phyloP scores from a whole-genome alignment of 345 rosid species.

The Trapa bicornis region DNA sequence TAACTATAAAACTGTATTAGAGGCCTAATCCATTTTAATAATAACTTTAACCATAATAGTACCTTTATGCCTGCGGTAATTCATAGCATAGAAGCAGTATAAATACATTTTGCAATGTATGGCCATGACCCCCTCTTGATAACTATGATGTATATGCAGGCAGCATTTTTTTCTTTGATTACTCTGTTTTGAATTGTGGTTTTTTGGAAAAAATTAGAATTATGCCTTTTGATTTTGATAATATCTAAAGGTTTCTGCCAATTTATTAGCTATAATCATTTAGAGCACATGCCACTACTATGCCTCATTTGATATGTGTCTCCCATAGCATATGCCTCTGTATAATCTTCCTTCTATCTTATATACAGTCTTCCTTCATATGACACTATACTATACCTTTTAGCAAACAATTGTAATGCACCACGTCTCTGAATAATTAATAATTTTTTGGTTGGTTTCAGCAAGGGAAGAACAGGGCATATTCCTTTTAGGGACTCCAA shows the following conservation, averaged over 20 bases:
- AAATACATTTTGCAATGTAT: background rate
- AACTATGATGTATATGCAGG: background rate
- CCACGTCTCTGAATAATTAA: background rate
- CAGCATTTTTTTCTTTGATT: background rate
- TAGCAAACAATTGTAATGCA: background rate
- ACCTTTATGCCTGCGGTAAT: background rate
- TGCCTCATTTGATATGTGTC: background rate
- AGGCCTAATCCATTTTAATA: background rate
- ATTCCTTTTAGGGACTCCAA: constrained; percentile 91
- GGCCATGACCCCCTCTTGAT: background rate
- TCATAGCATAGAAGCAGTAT: too few species aligned
- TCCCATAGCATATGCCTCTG: background rate
- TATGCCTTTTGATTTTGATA: background rate
- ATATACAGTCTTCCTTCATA: background rate
- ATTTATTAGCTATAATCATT: background rate
- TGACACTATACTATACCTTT: background rate
- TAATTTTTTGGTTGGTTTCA: constrained; percentile 25
- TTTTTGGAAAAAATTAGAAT: too few species aligned
- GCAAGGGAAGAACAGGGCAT: constrained; percentile 89
- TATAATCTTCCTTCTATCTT: background rate
- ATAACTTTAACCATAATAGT: background rate
- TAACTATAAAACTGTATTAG: background rate
- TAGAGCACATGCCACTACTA: background rate
- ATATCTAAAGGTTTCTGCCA: background rate
- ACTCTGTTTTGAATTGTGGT: background rate